phyloP scores from a whole-genome alignment of 148 eudicot genomes.

The Beta vulgaris region DNA sequence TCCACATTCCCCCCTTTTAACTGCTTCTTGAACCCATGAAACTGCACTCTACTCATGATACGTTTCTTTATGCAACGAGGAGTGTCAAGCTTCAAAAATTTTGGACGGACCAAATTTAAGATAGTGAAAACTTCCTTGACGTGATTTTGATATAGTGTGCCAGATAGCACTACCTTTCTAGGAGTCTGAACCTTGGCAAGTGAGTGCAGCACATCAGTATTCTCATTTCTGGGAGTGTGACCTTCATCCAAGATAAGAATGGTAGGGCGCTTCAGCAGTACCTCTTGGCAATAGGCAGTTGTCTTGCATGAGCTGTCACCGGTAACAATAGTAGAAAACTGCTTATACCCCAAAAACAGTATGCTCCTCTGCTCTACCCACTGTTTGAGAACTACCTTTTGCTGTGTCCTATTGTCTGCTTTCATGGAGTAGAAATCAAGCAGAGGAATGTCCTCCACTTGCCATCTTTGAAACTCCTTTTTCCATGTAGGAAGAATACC shows the following conservation, averaged over 20 bases:
- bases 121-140: slow-evolving; percentile 89
- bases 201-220: slow-evolving; percentile 70
- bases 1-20: slow-evolving; percentile 48
- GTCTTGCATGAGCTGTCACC: slow-evolving; percentile 41
- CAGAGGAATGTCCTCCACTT: slow-evolving; percentile 77
- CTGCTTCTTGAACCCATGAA: slow-evolving; percentile 37
- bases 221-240: slow-evolving; percentile 85
- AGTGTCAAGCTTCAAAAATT: slow-evolving; percentile 55
- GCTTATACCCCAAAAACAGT: slow-evolving; percentile 76
- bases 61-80: slow-evolving; percentile 52
- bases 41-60: slow-evolving; percentile 59
- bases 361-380: slow-evolving; percentile 70
- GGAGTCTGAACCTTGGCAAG: slow-evolving; percentile 75
- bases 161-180: slow-evolving; percentile 89
- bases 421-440: slow-evolving; percentile 77
- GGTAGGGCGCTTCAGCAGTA: slow-evolving; percentile 52
- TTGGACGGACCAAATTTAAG: slow-evolving; percentile 79
- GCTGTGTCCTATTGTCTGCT: slow-evolving; percentile 73
- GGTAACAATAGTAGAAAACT: slow-evolving; percentile 67
- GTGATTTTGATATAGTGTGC: slow-evolving; percentile 91
- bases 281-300: slow-evolving; percentile 60
- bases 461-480: slow-evolving; percentile 83
- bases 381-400: slow-evolving; percentile 62
- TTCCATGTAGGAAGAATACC: slow-evolving; percentile 85
- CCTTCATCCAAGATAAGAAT: slow-evolving; percentile 89